Conservation (phyloP, 2,329 filamentous ascomycete genomes). For the Cadophora sp. region DNA sequence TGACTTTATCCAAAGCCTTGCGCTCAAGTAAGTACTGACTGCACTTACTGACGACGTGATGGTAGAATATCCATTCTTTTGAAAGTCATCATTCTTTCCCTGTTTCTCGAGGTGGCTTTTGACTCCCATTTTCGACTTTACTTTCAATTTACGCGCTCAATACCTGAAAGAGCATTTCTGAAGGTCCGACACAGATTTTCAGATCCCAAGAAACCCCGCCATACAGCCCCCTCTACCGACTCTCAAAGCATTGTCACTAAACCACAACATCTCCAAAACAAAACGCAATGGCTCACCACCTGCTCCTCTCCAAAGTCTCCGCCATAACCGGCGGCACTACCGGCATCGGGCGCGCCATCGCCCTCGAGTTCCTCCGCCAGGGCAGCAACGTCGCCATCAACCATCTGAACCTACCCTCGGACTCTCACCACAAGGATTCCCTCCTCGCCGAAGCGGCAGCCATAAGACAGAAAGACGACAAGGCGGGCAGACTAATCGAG, state of each 20-base stretch:
- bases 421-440: slow-evolving; percentile 58
- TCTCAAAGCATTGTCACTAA: neutral
- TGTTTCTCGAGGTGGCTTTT: neutral
- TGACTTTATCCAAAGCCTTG: slow-evolving; percentile 9
- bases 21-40: neutral
- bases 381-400: slow-evolving; percentile 83
- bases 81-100: neutral
- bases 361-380: slow-evolving; percentile 77
- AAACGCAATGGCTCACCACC: slow-evolving; percentile 41
- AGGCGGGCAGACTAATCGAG: slow-evolving; percentile 65
- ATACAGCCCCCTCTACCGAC: slow-evolving; percentile 3
- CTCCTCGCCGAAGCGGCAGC: slow-evolving; percentile 58
- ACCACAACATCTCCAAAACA: neutral
- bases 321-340: slow-evolving; percentile 88
- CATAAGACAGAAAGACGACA: slow-evolving; percentile 50
- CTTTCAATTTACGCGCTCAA: neutral
- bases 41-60: neutral
- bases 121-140: neutral
- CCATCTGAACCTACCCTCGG: slow-evolving; percentile 68
- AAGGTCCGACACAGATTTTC: neutral
- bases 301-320: slow-evolving; percentile 78
- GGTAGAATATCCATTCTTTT: slow-evolving; percentile 1
- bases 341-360: slow-evolving; percentile 86
- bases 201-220: neutral
- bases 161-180: neutral